Base-by-base conservation (phyloP, 2,329 filamentous ascomycete genomes). In the Thelonectria blattea region DNA sequence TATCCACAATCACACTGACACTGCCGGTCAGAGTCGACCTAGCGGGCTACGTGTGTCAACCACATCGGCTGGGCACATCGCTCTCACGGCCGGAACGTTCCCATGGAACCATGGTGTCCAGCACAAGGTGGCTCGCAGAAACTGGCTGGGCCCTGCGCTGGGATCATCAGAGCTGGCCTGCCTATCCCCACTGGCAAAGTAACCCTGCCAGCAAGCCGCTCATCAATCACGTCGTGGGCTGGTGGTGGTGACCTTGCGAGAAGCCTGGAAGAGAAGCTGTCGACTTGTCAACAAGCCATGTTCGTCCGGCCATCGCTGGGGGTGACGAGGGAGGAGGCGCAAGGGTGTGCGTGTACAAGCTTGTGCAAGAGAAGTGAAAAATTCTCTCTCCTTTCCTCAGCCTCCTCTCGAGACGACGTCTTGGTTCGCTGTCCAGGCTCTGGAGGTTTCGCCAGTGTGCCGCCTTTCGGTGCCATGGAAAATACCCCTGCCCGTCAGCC, bases 11-110 rank as follows among this genome's bases (percentile, higher is more conserved):
- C 56, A 57, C 49, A 57, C 52, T 52, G 62, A 43, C 46, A 47
- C 55, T 50, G 52, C 52, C 37, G 41, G 52, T 42, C 34, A 60
- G 46, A 41, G 30, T 39, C 34, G 20, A 47, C 43, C 56, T 43
- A 49, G 53, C 56, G 60, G 56, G 62, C 60, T 70, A 70, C 68
- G 68, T 70, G 68, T 67, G 60, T 56, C 65, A 43, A 68, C 63
- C 56, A 56, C 48, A 70, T 48, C 68, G 66, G 66, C 56, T 67
- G 63, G 59, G 61, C 52, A 63, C 60, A 68, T 64, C 61, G 24
- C 46, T 60, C 45, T 55, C 32, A 53, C 56, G 50, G 39, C 43
- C 52, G 39, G 51, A 54, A 50, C 53, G 56, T 46, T 45, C 37
- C 45, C 37, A 59, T 50, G 39, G 56, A 54, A 51, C 56, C 57